A percentile compares a stretch with the other conserved stretches of the same genome.
phyloP scores from a whole-genome alignment of 2,329 filamentous ascomycete species.

The Scytalidium sp. region DNA sequence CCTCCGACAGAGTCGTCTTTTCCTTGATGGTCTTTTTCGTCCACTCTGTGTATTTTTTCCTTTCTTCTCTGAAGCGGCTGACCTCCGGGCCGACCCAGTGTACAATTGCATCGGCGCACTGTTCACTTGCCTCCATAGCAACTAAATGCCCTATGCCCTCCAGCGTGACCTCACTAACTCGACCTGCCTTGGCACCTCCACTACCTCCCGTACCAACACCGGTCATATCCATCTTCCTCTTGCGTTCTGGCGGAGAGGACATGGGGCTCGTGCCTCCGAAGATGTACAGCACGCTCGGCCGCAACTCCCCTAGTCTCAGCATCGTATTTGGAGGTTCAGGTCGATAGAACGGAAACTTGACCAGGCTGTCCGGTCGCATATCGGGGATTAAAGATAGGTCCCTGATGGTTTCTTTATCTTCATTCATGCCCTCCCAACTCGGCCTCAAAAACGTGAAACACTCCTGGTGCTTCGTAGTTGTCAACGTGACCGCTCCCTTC shows the following conservation, averaged over 20 bases:
- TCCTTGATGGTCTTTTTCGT: conserved; percentile 52
- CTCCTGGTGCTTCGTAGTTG: conserved; percentile 85
- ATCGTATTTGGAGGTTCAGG: conserved; percentile 59
- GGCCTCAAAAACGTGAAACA: conserved; percentile 74
- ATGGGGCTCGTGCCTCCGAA: conserved; percentile 61
- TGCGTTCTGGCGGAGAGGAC: conserved; percentile 45
- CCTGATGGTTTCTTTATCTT: conserved; percentile 33
- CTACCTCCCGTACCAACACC: conserved; percentile 66
- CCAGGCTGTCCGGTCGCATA: conserved; percentile 16
- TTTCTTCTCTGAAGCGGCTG: conserved; percentile 52
- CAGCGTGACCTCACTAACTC: conserved; percentile 64
- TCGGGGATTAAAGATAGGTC: conserved; percentile 44
- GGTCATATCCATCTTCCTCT: conserved; percentile 61
- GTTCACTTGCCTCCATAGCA: conserved; percentile 72
- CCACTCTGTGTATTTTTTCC: conserved; percentile 49
- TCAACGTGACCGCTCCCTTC: conserved; percentile 60
- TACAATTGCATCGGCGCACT: conserved; percentile 60
- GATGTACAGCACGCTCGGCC: conserved; percentile 66
- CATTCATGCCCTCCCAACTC: conserved; percentile 39
- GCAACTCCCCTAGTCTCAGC: conserved; percentile 53
- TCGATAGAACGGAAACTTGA: conserved; percentile 58
- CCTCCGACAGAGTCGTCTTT: conserved; percentile 54
- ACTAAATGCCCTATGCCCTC: conserved; percentile 73
- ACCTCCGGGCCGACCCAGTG: conserved; percentile 57
- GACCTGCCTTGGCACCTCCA: conserved; percentile 59